phyloP scores from a whole-genome alignment of 2,329 filamentous ascomycete species.

The Macrophomina phaseolina region DNA sequence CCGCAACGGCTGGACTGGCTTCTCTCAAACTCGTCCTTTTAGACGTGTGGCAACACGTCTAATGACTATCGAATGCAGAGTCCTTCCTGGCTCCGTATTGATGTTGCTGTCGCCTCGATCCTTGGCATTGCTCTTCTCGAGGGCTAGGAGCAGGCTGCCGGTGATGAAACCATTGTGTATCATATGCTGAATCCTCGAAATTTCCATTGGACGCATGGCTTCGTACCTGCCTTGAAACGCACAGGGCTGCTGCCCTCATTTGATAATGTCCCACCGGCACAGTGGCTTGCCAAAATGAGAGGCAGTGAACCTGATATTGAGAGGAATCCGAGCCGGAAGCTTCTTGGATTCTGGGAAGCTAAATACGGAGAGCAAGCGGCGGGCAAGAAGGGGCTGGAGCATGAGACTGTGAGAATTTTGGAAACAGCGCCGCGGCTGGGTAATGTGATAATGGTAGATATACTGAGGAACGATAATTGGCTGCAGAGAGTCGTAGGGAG shows the following conservation, averaged over 20 bases:
- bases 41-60: not conserved
- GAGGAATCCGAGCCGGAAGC: constrained; percentile 38
- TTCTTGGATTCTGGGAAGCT: constrained; percentile 38
- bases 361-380: constrained; percentile 32
- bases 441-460: not conserved
- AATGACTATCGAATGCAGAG: not conserved
- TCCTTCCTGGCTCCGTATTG: constrained; percentile 51
- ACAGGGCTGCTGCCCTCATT: constrained; percentile 42
- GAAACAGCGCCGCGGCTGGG: not conserved
- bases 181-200: constrained; percentile 58
- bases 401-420: not conserved
- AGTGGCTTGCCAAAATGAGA: constrained; percentile 37
- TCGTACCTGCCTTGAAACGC: constrained; percentile 56
- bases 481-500: constrained; percentile 1
- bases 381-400: not conserved
- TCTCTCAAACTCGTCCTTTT: no score
- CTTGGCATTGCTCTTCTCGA: not conserved
- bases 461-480: not conserved
- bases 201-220: constrained; percentile 59
- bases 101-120: constrained; percentile 39
- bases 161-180: constrained; percentile 43
- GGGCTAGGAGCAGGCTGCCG: no score
- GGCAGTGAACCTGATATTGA: constrained; percentile 33
- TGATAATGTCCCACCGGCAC: constrained; percentile 31
- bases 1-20: not conserved